phyloP scores from a whole-genome alignment of 192 early-diverging fungal species.

The Funneliformis mosseae region DNA sequence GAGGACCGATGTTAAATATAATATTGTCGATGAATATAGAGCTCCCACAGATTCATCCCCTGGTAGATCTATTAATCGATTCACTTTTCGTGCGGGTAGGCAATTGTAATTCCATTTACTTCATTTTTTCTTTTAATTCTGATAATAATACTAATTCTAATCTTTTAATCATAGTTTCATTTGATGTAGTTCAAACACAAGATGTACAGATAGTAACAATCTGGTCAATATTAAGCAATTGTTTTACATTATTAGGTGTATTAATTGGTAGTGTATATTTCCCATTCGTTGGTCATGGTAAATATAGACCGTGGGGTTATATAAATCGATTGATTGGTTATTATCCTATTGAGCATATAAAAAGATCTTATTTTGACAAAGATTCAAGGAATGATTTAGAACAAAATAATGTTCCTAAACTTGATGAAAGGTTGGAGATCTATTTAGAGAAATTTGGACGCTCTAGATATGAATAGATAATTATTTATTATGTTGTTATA shows the following conservation, averaged over 20 bases:
- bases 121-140: background rate
- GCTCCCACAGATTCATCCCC: background rate
- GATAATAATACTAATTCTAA: background rate
- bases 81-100: constrained; percentile 27
- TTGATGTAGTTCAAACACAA: background rate
- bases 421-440: constrained; percentile 12
- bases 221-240: background rate
- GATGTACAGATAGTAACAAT: background rate
- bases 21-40: constrained; percentile 27
- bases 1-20: constrained; percentile 4
- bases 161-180: background rate
- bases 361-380: background rate
- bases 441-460: constrained; percentile 14
- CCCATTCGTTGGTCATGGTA: constrained; percentile 15
- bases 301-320: constrained; percentile 29
- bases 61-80: background rate
- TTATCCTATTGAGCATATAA: constrained; percentile 22
- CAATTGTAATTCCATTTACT: no score
- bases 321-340: constrained; percentile 8
- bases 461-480: constrained; percentile 25
- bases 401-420: background rate
- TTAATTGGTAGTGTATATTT: background rate
- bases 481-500: no score
- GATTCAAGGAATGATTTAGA: background rate
- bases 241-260: constrained; percentile 25